Evolutionary conservation across 108 stramenopile genomes (phyloP), one percentile per base, ranked within the genome.

Genomic region (Fistulifera pelliculosa): DNA sequence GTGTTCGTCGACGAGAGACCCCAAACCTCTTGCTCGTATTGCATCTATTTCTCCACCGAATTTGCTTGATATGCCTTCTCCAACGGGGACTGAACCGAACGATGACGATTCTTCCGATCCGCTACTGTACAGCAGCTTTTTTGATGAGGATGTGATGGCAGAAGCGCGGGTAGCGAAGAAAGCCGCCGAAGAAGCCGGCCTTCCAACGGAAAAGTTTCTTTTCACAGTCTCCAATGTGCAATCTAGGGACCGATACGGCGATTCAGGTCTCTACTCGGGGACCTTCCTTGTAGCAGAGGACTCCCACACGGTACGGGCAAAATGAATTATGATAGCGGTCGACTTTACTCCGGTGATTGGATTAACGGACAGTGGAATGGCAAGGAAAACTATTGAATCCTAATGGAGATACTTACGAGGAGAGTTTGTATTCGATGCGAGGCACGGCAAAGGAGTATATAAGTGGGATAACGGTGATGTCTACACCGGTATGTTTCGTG

Each of bases 281-380:
- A 58, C 27, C 4, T 28, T 76, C 23, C 21, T 35, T 14, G 56
- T 40, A 7, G 31, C 62, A 6, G 35, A 41, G 38, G 58, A 26
- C 10, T 64, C 18, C 83, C 83, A 3, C 77, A 80, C 64, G 79
- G 76, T 17, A 42, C 41, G 47, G 83, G 83, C 1, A 62, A 50
- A 14, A 84, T 84, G 83, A 65, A 64, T 41, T 84, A 80, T 52
- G 74, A 80, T 23, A 67, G 68, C 60, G 76, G 74, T 48, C 67
- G 79, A 11, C 61, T 67, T 41, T 79, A 77, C 25, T 61, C 68
- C 23, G 83, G 83, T 12, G 76, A 75, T 27, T 84, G 83, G 83
- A 61, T 58, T 28, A 49, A 62, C 18, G 83, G 83, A 43, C 54
- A 71, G 67, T 70, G 74, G 79, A 58, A 73, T 66, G 78, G 60